Evolutionary conservation across 257 asterid genomes (phyloP), one percentile per base, ranked within the genome.

Genomic region (Solanum boliviense): DNA sequence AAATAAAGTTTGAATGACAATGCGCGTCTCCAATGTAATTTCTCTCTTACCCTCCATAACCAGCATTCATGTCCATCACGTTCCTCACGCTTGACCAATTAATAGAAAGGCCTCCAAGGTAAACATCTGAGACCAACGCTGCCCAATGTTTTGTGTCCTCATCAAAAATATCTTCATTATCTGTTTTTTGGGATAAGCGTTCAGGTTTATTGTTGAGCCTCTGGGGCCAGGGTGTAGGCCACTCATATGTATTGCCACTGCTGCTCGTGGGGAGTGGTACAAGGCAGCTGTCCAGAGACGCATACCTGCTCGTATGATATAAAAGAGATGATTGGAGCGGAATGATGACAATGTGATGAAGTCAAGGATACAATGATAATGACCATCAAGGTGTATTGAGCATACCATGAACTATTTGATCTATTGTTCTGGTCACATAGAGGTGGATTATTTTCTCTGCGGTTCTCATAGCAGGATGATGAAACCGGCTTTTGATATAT

Each of bases 171-270:
- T 92, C 96, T 85, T 88, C 93, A 68, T 92, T 90, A 38, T 93
- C 93, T 25, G 93, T 87, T 86, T 79, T 95, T 9, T 74, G 31
- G 58, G 94, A 89, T 84, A 95, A 89, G 88, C 92, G 91, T 78
- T 88, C 90, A 74, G 98, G 99, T 89, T 89, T 90, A 48, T 86
- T 90, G 13, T 67, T 88, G 83, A 96, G 98, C 93, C 98, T 94
- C 90, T 90, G 87, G n/a, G 99, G 99, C 99, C 99, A 97, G 72
- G 94, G 88, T 21, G 96, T 87, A 68, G 99, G 99, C 99, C 98
- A 96, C 86, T 88, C 82, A 83, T 82, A 74, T 84, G 91, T 86
- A 36, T 90, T 90, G 18, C 41, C 91, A 20, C 1, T 67, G 75
- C 86, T 83, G 20, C 87, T 41, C 27, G 46, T 29, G 48, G 92